Evolutionary conservation across 345 rosid genomes (phyloP).

Genomic region (Litchi chinensis): DNA sequence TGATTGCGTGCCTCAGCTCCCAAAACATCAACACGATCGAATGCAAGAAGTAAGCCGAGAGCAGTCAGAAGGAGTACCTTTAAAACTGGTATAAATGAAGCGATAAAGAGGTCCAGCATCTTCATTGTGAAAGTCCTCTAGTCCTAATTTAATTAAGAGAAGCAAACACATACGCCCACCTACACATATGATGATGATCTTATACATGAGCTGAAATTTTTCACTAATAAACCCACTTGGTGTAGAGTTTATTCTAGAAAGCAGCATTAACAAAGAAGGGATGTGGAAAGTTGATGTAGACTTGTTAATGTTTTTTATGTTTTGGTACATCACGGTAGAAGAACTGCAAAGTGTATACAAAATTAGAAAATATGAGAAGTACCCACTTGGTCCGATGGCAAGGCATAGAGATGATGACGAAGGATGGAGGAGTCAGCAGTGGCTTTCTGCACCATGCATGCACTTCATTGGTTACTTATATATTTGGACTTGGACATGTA

Average conservation of each 20-base stretch:
- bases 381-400: no score
- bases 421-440: no score
- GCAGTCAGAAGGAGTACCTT: conserved; percentile 34
- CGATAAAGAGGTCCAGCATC: conserved; percentile 23
- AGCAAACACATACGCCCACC: neutral
- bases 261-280: no score
- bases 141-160: neutral
- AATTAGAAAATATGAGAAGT: no score
- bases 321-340: neutral
- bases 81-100: conserved; percentile 31
- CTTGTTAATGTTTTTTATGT: neutral
- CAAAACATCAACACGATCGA: conserved; percentile 25
- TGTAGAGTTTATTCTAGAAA: no score
- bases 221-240: neutral
- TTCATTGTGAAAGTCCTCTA: conserved; percentile 7
- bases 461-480: no score
- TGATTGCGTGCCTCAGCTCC: conserved; percentile 30
- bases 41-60: conserved; percentile 28
- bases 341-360: no score
- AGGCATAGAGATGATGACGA: no score
- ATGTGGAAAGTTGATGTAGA: no score
- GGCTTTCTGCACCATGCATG: no score
- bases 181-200: no score
- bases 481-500: no score
- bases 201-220: neutral